Base-by-base conservation (phyloP, 345 rosid species). In the Xanthoceras sorbifolium region DNA sequence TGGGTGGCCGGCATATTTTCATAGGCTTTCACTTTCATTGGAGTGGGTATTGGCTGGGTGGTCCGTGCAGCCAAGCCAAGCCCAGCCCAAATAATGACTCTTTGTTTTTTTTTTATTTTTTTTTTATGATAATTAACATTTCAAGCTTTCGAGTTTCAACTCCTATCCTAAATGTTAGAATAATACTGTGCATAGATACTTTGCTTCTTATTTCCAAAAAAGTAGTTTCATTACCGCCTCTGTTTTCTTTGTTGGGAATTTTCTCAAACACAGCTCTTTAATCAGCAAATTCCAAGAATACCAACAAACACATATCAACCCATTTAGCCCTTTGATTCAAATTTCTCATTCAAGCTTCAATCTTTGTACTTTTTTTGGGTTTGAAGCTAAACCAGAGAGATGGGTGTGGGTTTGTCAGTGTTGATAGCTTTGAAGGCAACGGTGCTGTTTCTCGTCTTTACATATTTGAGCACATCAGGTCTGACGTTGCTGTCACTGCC, bases 381-480 rank as follows among this genome's bases (percentile, higher is more conserved):
- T 57, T 6, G 8, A 42, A 17, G 23, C 22, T 5, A 18, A 54
- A 32, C 64, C n/a, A 2, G 26, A 34, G 23, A 69, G 5, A 90
- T 91, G 93, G 92, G 88, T 66, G 46, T 88, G 32, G 97, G 93
- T 1, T 31, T 91, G 57, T 82, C 93, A 9, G 17, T 83, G 77
- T 70, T 85, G 60, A 70, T 89, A 23, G 85, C 69, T 9, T 5
- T 90, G 1, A 86, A 85, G 38, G 89, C 91, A 38, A 22, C 87
- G 2, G 22, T 55, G 1, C 71, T 55, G 0, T 77, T 91, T 81
- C 62, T 86, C 76, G 1, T 79, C 57, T 90, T 80, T 71, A 48
- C 18, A 5, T 74, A 23, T 75, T 69, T 90, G 9, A 71, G 71
- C 60, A 81, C 44, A 64, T 74, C 77, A 34, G 88, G 84, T 34